Base-by-base conservation (phyloP, 2,329 filamentous ascomycete genomes). In the Hypomyces perniciosus region DNA sequence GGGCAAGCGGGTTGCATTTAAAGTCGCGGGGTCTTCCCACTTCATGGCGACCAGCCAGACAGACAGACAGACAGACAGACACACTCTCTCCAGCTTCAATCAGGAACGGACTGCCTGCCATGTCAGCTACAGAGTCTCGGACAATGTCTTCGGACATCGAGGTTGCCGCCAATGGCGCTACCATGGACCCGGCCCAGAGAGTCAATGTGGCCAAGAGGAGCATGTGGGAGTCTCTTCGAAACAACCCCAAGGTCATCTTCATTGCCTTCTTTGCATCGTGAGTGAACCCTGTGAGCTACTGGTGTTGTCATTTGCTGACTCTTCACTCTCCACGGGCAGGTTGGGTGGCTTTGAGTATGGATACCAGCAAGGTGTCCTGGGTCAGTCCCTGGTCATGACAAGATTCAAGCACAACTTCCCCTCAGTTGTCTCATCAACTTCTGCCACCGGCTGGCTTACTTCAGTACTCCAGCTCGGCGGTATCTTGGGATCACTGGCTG, bases 311-410 rank as follows among this genome's bases (percentile, higher is more conserved):
- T 40, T 43, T 5, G 12, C 51, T 44, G 31, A 37, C 8, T 12
- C 12, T 5, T 37, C 12, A 33, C 10, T 20, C 30, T 31, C 29
- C 4, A 28, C 12, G 39, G 20, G 7, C 35, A 76, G 73, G n/a
- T 70, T 77, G 26, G 74, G 74, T 52, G 75, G 75, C 26, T 73
- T 78, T 43, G 71, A 74, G 52, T 78, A 76, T 70, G 75, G 75
- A 48, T 78, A 77, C 57, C 75, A 79, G 51, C 77, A 80, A 57
- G 77, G 76, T 45, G 75, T 80, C 1, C 64, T 80, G 3, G 75
- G 76, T 31, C 74, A 79, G 56, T 75, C 75, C 9, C 66, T 80
- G 3, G 75, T 77, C 57, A 80, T 79, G 76, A 65, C 65, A 7
- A 68, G 72, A 8, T 80, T 79, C 62, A 70, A 64, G 8, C 61